Base-by-base conservation (phyloP, 208 protist species). In the Crithidia thermophila region DNA sequence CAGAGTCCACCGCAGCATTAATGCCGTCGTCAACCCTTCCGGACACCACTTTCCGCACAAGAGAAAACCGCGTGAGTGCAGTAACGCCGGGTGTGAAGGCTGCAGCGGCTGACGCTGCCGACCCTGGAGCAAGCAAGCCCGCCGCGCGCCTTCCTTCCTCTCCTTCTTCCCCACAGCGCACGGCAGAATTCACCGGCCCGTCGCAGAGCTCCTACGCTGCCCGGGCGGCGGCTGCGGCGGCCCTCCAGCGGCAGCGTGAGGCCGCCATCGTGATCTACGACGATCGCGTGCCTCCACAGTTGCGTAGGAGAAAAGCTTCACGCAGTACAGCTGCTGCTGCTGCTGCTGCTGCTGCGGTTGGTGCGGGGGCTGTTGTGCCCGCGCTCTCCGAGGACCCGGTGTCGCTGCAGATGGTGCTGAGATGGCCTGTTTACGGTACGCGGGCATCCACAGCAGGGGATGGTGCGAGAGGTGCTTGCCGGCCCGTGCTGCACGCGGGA, bases 261-360 rank as follows among this genome's bases (percentile, higher is more conserved):
- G 60, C 68, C 0, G 51, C 51, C 4, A 36, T 75, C 14, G 36
- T 68, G 9, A 63, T 75, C 25, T 67, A 75, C 40, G 68, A 75
- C 39, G 68, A 75, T 49, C 60, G 68, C 23, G 68, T 75, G 33
- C 68, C 68, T 4, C 68, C 68, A 28, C 51, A 28, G 53, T 40
- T 36, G 45, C 61, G 53, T 20, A 55, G 36, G 9, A 40, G 53
- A 34, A n/a, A n/a, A n/a, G n/a, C n/a, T n/a, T n/a, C n/a, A n/a
- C n/a, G n/a, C n/a, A n/a, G n/a, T n/a, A n/a, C n/a, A n/a, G n/a
- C n/a, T n/a, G n/a, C n/a, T n/a, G n/a, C n/a, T n/a, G n/a, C n/a
- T n/a, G n/a, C n/a, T n/a, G n/a, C n/a, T n/a, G n/a, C n/a, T n/a
- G n/a, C n/a, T n/a, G n/a, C n/a, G n/a, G n/a, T n/a, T n/a, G n/a